A percentile compares a stretch with the other conserved stretches of the same genome.
phyloP scores from a whole-genome alignment of 495 filamentous ascomycete species.

The Diplogelasinospora grovesii region DNA sequence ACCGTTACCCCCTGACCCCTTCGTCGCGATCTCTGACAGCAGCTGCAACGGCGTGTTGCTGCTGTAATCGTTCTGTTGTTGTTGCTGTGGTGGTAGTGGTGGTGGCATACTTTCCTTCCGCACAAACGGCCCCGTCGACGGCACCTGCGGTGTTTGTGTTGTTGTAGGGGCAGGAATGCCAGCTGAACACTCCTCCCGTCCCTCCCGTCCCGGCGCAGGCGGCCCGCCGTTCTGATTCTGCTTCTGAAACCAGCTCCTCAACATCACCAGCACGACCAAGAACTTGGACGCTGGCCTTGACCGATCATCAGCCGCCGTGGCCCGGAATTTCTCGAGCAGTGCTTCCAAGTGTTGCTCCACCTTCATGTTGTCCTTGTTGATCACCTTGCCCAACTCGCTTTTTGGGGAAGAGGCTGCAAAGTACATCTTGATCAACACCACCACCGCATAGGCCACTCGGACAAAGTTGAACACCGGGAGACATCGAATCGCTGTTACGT shows the following conservation, averaged over 20 bases:
- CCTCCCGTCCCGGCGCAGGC: not conserved
- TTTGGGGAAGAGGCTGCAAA: slow-evolving; percentile 63
- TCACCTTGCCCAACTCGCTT: slow-evolving; percentile 67
- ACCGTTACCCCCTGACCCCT: too few relatives aligned
- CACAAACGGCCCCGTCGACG: not conserved
- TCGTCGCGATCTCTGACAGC: slow-evolving; percentile 62
- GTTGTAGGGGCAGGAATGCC: not conserved
- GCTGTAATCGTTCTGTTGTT: slow-evolving; percentile 17
- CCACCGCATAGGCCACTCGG: slow-evolving; percentile 67
- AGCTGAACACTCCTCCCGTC: not conserved
- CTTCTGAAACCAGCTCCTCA: slow-evolving; percentile 64
- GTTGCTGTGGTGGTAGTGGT: slow-evolving; percentile 4
- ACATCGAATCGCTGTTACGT: slow-evolving; percentile 54
- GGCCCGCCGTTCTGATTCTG: slow-evolving; percentile 23
- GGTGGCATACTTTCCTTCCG: too few relatives aligned
- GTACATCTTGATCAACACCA: slow-evolving; percentile 86
- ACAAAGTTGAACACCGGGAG: slow-evolving; percentile 74
- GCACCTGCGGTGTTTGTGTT: slow-evolving; percentile 12
- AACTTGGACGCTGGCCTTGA: slow-evolving; percentile 72
- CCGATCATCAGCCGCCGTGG: slow-evolving; percentile 55
- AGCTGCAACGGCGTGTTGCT: slow-evolving; percentile 55
- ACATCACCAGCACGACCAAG: slow-evolving; percentile 63
- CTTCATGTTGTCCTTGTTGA: slow-evolving; percentile 65
- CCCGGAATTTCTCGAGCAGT: slow-evolving; percentile 59
- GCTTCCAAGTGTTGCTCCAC: slow-evolving; percentile 68